A percentile compares a stretch with the other conserved stretches of the same genome.
phyloP scores from a whole-genome alignment of 768 basidiomycete species.

The Xerocomus potaroensis region DNA sequence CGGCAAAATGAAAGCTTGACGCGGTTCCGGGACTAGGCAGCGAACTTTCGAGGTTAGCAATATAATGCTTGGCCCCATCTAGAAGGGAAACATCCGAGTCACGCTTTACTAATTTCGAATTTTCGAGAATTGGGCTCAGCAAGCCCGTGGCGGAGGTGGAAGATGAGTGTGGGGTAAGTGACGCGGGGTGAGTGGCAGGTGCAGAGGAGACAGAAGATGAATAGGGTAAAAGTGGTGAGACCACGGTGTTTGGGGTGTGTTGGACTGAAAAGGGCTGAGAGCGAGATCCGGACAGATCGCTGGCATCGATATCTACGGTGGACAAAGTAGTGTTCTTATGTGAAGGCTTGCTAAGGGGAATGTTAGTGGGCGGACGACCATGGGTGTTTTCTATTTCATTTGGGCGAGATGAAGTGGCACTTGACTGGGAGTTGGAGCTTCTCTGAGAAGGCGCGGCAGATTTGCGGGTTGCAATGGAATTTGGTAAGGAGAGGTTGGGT shows the following conservation, averaged over 20 bases:
- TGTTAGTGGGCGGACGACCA: constrained; percentile 3
- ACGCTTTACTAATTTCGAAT: constrained; percentile 42
- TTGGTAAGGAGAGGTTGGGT: constrained; percentile 2
- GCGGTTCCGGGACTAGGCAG: constrained; percentile 42
- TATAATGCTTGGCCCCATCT: constrained; percentile 73
- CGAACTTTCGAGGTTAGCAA: constrained; percentile 68
- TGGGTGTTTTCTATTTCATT: constrained; percentile 11
- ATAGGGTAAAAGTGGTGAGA: constrained; percentile 6
- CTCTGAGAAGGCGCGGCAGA: constrained; percentile 18
- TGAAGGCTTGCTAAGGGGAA: constrained; percentile 4
- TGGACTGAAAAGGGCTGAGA: constrained; percentile 9
- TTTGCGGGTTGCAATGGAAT: constrained; percentile 19
- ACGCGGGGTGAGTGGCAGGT: constrained; percentile 9
- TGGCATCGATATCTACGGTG: neutral
- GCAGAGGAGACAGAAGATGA: constrained; percentile 14
- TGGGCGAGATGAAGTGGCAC: constrained; percentile 17
- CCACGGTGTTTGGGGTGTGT: constrained; percentile 20
- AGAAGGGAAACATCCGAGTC: constrained; percentile 70
- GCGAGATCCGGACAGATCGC: constrained; percentile 1
- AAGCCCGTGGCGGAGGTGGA: constrained; percentile 14
- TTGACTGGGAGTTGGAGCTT: constrained; percentile 7
- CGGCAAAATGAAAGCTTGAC: neutral
- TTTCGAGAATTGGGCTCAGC: constrained; percentile 28
- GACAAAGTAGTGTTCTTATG: constrained; percentile 7
- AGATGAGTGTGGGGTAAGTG: constrained; percentile 17